Evolutionary conservation across 345 rosid species (phyloP), one percentile per base, ranked within the genome.

Genomic region (Draba incana): DNA sequence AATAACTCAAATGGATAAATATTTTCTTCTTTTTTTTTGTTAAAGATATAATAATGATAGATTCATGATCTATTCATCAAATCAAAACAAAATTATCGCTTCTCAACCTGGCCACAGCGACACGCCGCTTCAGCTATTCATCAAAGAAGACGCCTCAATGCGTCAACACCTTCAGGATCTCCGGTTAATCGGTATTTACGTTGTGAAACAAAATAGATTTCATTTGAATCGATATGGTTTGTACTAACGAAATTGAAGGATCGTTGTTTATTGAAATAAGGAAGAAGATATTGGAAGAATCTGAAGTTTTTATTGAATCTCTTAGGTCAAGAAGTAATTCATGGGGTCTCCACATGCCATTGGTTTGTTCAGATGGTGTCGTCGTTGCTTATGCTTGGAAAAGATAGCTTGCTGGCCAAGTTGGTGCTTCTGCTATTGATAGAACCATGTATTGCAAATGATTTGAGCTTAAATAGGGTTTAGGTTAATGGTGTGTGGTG

Each of bases 341-440:
- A 8, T 93, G 97, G 98, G 94, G 97, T 64, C 78, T 88, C 83
- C 96, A 90, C 56, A 87, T 93, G 96, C 97, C 98, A 0, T 28
- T 93, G 80, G 98, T 88, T 44, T 93, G 97, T 77, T 96, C 97
- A 1, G 99, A 94, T 72, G 99, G 99, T 10, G 97, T 95, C 0
- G 97, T 91, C 0, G 99, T 94, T 6, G 99, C 95, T 0, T 94
- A 94, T 75, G 97, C 99, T 50, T 91, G 99, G 97, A 94, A 94
- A 66, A 84, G 99, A 8, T 97, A 94, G 63, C 90, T 94, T 8
- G 97, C 99, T n/a, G 97, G 99, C 11, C 99, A 94, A 80, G 98
- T 96, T 52, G 99, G 99, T 77, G 97, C 99, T 3, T 90, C 99
- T 72, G 96, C 99, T 31, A 97, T 94, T 30, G 99, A 94, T 69